Evolutionary conservation across 441 rosid genomes (phyloP), one percentile per base, ranked within the genome.

Genomic region (Arabidopsis hybrid): DNA sequence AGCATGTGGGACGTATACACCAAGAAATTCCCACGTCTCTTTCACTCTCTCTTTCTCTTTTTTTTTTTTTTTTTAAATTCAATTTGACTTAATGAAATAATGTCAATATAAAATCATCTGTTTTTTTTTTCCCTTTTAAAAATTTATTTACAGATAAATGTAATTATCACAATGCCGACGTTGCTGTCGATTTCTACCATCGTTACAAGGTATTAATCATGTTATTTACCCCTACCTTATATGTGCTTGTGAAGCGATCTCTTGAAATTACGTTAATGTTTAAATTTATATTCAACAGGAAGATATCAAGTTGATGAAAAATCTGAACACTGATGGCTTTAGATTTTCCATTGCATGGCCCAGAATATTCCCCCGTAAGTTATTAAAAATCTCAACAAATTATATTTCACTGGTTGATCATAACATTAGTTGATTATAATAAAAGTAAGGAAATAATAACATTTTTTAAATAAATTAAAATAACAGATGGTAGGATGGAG

Each of bases 1-100:
- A 91, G 93, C 75, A 64, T 81, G 43, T 91, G 97, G 97, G 95
- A 91, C 57, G 39, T 64, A 2, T 89, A 63, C 87, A 81, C 88
- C 42, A 78, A 80, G 65, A 68, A 57, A 60, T 75, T 73, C 63
- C 92, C 96, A 79, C 84, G 96, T 90, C 50, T 36, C 32, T 67
- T 12, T 52, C 45, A 21, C 16, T 65, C 11, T 7, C 14, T 7
- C 18, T 18, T 38, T 43, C 8, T 34, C 32, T 4, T 31, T 31
- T 31, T 31, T 21, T 21, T 16, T 46, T n/a, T 2, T 36, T 6
- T 7, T 14, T 6, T 13, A n/a, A 31, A 32, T 59, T 21, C 4
- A 52, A 1, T 46, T 51, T 60, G 63, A 21, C 18, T 17, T 45
- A 36, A 7, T 49, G 13, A 61, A 50, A 5, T 2, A 7, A 2